Conservation (phyloP, 371 early-diverging fungal genomes). For the Amoeboaphelidium protococcarum region DNA sequence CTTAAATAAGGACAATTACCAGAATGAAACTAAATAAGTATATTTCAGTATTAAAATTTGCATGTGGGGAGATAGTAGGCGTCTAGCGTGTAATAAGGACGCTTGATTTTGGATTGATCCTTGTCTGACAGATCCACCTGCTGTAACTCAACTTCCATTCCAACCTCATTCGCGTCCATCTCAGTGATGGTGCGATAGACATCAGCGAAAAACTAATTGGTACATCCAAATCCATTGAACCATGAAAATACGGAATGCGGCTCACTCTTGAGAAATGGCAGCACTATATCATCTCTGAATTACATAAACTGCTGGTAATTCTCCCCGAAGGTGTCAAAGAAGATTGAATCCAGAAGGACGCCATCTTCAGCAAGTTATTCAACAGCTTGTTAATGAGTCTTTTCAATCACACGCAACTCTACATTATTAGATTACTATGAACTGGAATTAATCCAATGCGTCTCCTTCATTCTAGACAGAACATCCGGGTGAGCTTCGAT, state of each 20-base stretch:
- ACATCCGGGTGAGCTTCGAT: conserved; percentile 85
- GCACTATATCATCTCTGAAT: conserved; percentile 57
- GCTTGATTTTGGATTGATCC: no score
- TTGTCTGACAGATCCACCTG: no score
- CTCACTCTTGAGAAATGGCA: conserved; percentile 30
- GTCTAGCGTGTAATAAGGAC: no score
- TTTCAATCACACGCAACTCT: conserved; percentile 53
- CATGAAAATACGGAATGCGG: conserved; percentile 49
- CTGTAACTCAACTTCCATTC: conserved; percentile 43
- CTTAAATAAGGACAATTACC: no score
- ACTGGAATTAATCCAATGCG: background rate
- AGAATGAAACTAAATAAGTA: no score
- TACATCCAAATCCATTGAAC: conserved; percentile 81
- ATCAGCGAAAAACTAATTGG: conserved; percentile 78
- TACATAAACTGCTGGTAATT: conserved; percentile 63
- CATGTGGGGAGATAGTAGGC: no score
- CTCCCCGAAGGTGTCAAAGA: conserved; percentile 84
- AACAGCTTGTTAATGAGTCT: conserved; percentile 76
- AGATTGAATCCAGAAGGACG: conserved; percentile 34
- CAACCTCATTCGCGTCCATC: conserved; percentile 47
- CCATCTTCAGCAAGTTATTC: conserved; percentile 39
- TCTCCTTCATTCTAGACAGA: background rate
- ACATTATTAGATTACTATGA: conserved; percentile 14
- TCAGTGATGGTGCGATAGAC: conserved; percentile 65
- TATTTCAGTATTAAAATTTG: no score